Conservation (phyloP, 2,329 filamentous ascomycete species). For the Sordariomycetes sp. region DNA sequence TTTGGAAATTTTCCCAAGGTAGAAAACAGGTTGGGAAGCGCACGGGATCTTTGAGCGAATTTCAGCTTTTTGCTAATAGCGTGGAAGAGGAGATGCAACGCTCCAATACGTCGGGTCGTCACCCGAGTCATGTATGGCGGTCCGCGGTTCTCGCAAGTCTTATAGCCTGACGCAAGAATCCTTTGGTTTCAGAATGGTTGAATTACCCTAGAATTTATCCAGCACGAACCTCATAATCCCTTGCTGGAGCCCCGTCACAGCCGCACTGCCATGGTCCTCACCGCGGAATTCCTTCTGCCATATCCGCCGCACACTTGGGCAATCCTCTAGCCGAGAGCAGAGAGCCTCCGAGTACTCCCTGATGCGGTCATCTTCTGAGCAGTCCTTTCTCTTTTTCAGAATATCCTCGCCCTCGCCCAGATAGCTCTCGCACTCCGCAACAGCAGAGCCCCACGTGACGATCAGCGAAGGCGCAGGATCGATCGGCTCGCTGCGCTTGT, state of each 20-base stretch:
- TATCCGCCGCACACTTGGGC: conserved; percentile 9
- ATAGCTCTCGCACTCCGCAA: conserved; percentile 17
- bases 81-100: too few relatives aligned
- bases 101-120: too few relatives aligned
- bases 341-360: conserved; percentile 6
- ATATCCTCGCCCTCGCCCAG: conserved; percentile 17
- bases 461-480: conserved; percentile 19
- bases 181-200: too few relatives aligned
- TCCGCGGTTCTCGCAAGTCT: too few relatives aligned
- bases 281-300: conserved; percentile 13
- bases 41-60: too few relatives aligned
- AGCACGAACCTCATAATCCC: conserved; percentile 5
- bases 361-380: conserved; percentile 11
- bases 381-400: conserved; percentile 16
- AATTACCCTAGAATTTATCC: not conserved
- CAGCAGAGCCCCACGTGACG: conserved; percentile 19
- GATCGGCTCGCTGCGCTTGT: conserved; percentile 17
- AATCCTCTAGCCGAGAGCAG: conserved; percentile 9
- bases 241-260: conserved; percentile 5
- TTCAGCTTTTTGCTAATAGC: too few relatives aligned
- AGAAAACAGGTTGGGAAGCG: too few relatives aligned
- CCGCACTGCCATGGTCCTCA: conserved; percentile 12
- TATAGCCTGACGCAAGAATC: too few relatives aligned
- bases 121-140: too few relatives aligned
- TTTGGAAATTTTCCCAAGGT: too few relatives aligned